phyloP scores from a whole-genome alignment of 306 rosid species.

The Sindora glabra region DNA sequence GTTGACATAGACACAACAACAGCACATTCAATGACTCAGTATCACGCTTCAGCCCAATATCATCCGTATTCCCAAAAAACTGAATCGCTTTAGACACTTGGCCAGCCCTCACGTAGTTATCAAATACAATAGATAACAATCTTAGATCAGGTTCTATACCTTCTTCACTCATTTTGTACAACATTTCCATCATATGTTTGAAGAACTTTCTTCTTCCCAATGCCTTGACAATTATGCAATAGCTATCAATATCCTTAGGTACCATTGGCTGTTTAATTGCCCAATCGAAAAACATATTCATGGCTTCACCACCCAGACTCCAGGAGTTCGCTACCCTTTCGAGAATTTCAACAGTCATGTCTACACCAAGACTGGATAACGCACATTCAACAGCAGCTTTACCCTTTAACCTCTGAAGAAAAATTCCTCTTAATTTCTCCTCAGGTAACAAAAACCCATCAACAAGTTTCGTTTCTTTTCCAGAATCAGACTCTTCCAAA shows the following conservation, averaged over 20 bases:
- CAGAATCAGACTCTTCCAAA: neutral
- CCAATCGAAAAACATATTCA: conserved; percentile 76
- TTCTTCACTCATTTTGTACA: conserved; percentile 31
- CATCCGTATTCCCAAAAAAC: conserved; percentile 42
- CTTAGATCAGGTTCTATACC: conserved; percentile 39
- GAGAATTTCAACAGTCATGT: conserved; percentile 39
- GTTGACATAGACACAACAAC: conserved; percentile 46
- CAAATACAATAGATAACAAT: conserved; percentile 48
- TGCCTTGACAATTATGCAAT: conserved; percentile 55
- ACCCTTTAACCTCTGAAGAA: conserved; percentile 73
- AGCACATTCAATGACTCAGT: conserved; percentile 54
- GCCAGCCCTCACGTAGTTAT: conserved; percentile 61
- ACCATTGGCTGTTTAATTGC: conserved; percentile 51
- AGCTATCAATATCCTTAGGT: conserved; percentile 27
- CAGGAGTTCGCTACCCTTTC: conserved; percentile 47
- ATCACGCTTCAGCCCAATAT: conserved; percentile 42
- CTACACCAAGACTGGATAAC: conserved; percentile 34
- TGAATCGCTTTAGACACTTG: conserved; percentile 57
- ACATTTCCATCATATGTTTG: conserved; percentile 30
- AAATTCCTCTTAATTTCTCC: conserved; percentile 73
- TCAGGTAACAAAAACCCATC: conserved; percentile 60
- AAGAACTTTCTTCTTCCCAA: conserved; percentile 74
- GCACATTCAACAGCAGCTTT: conserved; percentile 53
- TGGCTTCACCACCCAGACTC: conserved; percentile 56
- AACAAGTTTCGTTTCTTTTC: conserved; percentile 12